Percentiles rank a stretch among this genome's conserved stretches.
Evolutionary conservation across 2,329 filamentous ascomycete genomes (phyloP).

Genomic region (Scortechinia acanthostroma): DNA sequence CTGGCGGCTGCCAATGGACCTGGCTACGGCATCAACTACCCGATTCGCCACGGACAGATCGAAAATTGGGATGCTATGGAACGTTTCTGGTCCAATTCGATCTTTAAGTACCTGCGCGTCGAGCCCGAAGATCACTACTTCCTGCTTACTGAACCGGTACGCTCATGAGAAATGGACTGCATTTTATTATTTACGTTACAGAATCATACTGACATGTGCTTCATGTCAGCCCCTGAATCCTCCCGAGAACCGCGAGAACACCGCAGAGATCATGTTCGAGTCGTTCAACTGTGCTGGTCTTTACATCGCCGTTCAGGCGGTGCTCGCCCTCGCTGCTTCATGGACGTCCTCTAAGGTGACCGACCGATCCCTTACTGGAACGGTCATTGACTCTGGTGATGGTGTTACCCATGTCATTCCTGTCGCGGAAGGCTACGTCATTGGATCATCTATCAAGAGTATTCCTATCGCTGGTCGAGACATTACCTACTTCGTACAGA

Average conservation of each 20-base stretch:
- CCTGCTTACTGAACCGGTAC: conserved; percentile 89
- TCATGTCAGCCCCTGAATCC: conserved; percentile 79
- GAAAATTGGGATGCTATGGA: conserved; percentile 99
- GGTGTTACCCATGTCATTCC: conserved; percentile 99
- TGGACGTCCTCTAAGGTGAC: conserved; percentile 99
- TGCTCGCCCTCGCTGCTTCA: conserved; percentile 89
- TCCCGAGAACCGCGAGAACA: conserved; percentile 97
- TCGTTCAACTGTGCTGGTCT: conserved; percentile 98
- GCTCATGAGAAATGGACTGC: conserved; percentile 20
- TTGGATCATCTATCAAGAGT: conserved; percentile 97
- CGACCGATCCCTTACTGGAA: conserved; percentile 90
- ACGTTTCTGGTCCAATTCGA: conserved; percentile 99
- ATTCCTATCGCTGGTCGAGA: conserved; percentile 96
- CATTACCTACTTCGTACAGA: conserved; percentile 98
- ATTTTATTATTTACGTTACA: conserved; percentile 4
- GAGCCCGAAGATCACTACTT: conserved; percentile 99
- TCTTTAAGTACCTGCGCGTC: conserved; percentile 97
- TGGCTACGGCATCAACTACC: conserved; percentile 93
- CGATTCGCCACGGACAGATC: conserved; percentile 94
- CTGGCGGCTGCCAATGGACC: conserved; percentile 76
- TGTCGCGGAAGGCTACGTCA: conserved; percentile 96
- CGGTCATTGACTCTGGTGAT: conserved; percentile 96
- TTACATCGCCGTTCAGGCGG: conserved; percentile 96
- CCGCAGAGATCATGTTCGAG: conserved; percentile 99
- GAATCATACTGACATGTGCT: background rate